A percentile compares a stretch with the other conserved stretches of the same genome.
Conservation (phyloP, 768 basidiomycete species). For the Chiua virens region DNA sequence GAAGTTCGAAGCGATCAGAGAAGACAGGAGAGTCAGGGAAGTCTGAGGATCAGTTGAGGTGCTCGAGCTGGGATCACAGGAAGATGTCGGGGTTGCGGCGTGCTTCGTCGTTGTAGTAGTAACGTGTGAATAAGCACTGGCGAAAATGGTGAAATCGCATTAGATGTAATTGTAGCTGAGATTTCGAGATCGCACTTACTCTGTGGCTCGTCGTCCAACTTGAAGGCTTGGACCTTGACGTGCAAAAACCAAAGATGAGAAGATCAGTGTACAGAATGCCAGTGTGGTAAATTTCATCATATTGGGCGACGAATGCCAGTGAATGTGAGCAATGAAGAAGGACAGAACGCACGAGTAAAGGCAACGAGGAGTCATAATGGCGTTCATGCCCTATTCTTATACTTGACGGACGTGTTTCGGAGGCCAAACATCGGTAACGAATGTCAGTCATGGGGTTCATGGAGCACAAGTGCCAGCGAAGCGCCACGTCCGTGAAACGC, state of each 20-base stretch:
- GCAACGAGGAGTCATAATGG: too few relatives aligned
- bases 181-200: conserved; percentile 27
- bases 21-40: conserved; percentile 41
- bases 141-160: conserved; percentile 11
- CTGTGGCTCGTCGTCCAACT: conserved; percentile 25
- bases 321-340: too few relatives aligned
- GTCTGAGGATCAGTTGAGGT: conserved; percentile 22
- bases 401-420: too few relatives aligned
- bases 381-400: too few relatives aligned
- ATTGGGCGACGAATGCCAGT: conserved; percentile 5
- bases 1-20: conserved; percentile 57
- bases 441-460: too few relatives aligned
- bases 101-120: conserved; percentile 7
- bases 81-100: not conserved
- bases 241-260: conserved; percentile 32
- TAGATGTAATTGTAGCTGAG: not conserved
- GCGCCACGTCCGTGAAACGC: too few relatives aligned
- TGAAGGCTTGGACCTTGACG: conserved; percentile 39
- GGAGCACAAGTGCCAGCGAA: too few relatives aligned
- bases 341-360: too few relatives aligned
- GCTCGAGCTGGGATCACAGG: conserved; percentile 9
- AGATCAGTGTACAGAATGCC: not conserved
- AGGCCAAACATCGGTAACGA: too few relatives aligned
- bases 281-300: conserved; percentile 17
- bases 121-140: conserved; percentile 12